Conservation (phyloP, 257 asterid genomes). For the Plantago major region DNA sequence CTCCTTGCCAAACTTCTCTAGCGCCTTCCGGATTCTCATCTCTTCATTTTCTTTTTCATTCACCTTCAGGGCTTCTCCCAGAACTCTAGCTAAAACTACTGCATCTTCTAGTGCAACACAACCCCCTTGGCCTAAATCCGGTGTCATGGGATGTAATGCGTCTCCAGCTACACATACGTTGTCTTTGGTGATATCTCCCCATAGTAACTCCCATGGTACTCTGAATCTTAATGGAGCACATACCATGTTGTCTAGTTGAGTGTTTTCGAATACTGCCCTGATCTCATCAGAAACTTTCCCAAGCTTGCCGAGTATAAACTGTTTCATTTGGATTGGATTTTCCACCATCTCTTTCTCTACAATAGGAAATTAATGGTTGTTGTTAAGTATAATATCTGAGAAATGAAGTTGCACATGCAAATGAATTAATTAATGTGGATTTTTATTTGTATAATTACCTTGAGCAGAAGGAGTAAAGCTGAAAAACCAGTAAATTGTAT, state of each 20-base stretch:
- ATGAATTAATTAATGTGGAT: background rate
- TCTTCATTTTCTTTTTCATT: conserved; percentile 19
- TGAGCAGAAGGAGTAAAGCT: conserved; percentile 30
- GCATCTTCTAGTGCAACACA: conserved; percentile 37
- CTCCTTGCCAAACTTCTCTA: conserved; percentile 31
- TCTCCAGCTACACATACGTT: conserved; percentile 32
- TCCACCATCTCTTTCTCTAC: conserved; percentile 29
- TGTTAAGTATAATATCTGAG: background rate
- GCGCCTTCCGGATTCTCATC: conserved; percentile 20
- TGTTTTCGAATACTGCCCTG: conserved; percentile 25
- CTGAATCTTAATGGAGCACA: conserved; percentile 27
- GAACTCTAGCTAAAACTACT: conserved; percentile 23
- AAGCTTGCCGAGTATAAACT: conserved; percentile 30
- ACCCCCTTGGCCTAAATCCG: conserved; percentile 47
- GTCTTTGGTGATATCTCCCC: conserved; percentile 33
- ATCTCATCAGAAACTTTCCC: conserved; percentile 25
- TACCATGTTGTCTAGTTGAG: conserved; percentile 23
- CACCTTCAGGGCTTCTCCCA: conserved; percentile 24
- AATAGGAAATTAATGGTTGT: background rate
- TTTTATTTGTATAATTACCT: conserved; percentile 22
- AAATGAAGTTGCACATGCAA: background rate
- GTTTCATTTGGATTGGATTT: conserved; percentile 31
- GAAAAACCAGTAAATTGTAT: conserved; percentile 47
- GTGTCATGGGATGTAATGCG: conserved; percentile 43
- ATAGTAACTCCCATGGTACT: conserved; percentile 31